Conservation (phyloP, 306 rosid genomes). For the Vigna angularis region DNA sequence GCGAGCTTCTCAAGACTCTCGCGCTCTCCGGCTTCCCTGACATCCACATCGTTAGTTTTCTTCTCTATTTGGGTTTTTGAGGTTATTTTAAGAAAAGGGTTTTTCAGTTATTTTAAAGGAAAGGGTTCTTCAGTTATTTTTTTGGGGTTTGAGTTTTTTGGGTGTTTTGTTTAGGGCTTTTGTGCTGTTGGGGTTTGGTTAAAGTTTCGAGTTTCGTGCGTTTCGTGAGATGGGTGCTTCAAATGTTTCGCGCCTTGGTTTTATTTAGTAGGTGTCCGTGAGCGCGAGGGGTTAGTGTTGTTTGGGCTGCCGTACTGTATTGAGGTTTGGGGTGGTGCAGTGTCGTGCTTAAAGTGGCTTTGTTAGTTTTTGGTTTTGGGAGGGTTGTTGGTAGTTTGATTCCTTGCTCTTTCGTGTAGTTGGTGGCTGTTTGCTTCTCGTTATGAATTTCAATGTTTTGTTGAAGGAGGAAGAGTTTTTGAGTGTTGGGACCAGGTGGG, state of each 20-base stretch:
- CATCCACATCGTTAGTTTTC: conserved; percentile 81
- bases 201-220: conserved; percentile 2
- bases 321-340: conserved; percentile 12
- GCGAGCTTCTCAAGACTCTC: conserved; percentile 95
- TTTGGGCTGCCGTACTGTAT: not conserved
- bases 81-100: conserved; percentile 1
- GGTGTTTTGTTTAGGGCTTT: conserved; percentile 49
- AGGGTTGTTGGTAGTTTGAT: conserved; percentile 1
- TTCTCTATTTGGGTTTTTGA: not conserved
- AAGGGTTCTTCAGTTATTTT: not conserved
- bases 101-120: not conserved
- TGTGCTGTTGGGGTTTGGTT: conserved; percentile 38
- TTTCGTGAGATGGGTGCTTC: conserved; percentile 27
- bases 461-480: not conserved
- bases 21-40: conserved; percentile 96
- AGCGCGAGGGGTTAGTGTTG: conserved; percentile 27
- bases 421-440: conserved; percentile 34
- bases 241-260: conserved; percentile 1
- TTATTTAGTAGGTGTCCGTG: conserved; percentile 22
- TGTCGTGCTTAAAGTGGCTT: not conserved
- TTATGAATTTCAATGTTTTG: not conserved
- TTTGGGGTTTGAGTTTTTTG: not conserved
- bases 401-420: conserved; percentile 13
- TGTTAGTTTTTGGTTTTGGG: not conserved
- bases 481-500: not conserved